Evolutionary conservation across 202 grass and related monocot genomes (phyloP), one percentile per base, ranked within the genome.

Genomic region (Dendrocalamus latiflorus): DNA sequence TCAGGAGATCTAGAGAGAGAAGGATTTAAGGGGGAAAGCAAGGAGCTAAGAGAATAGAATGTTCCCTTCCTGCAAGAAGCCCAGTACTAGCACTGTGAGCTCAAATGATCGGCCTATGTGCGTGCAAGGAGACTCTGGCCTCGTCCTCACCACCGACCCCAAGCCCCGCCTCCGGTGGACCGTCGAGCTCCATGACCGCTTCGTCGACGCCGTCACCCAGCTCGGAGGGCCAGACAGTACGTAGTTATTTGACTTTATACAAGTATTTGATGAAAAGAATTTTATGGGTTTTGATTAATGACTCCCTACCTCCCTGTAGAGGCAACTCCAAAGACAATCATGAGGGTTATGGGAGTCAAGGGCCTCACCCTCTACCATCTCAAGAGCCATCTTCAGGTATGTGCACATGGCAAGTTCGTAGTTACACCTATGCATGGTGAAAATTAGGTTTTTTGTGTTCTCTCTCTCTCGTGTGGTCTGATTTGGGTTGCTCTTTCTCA

Each of bases 261-360:
- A 9, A 63, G 9, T n/a, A 10, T 12, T 41, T 41, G 26, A 78
- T 30, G 41, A 21, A 22, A 8, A 58, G 4, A 39, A 60, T 42
- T 83, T 28, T 2, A 18, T 45, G n/a, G 20, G 38, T 34, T 81
- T 82, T 86, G 44, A 50, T 86, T 70, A 10, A 30, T 30, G 2
- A 30, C 6, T 73, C 30, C 50, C 4, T 70, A 18, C 64, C 58
- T 64, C 7, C 51, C 63, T 72, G 55, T 72, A 99, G 96, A 99
- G 88, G 96, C 96, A 24, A 99, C 96, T 58, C 96, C 96, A 68
- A 99, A 99, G 75, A 99, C 96, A 41, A 99, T 99, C 88, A 96
- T 99, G 96, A 99, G 93, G 87, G 96, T 94, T 72, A 99, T 99
- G 96, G 96, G 93, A 77, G 96, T 99, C 5, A 99, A 99, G 78